A percentile compares a stretch with the other conserved stretches of the same genome.
These are phyloP conservation scores for Raddia guianensis DNA, from an alignment of 176 grass and related monocot genomes.

Conservation along the genomic window DNA sequence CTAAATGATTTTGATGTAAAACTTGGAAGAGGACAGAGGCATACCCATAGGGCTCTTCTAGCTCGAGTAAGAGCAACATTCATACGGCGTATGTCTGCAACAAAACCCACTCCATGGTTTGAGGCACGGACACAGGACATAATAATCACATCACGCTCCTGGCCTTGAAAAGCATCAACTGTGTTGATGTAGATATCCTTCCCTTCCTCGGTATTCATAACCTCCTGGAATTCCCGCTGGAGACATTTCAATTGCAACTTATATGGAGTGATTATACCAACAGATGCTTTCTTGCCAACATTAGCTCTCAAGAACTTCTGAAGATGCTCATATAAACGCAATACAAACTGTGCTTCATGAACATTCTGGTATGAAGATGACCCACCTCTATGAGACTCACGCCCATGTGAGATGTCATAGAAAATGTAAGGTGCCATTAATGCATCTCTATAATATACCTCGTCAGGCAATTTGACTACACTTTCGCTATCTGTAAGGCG, in stretches of 20 bases:
- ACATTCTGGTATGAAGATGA: slow-evolving; percentile 93
- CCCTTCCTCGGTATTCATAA: slow-evolving; percentile 85
- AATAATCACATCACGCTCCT: slow-evolving; percentile 98
- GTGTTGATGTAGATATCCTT: slow-evolving; percentile 99
- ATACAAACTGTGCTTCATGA: slow-evolving; percentile 89
- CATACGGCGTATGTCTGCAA: slow-evolving; percentile 98
- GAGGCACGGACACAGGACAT: slow-evolving; percentile 99
- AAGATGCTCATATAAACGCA: slow-evolving; percentile 81
- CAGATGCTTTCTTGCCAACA: slow-evolving; percentile 84
- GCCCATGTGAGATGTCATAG: slow-evolving; percentile 88
- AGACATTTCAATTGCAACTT: slow-evolving; percentile 98
- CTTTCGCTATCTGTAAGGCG: slow-evolving; percentile 91
- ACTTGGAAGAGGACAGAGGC: background rate
- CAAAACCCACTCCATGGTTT: slow-evolving; percentile 95
- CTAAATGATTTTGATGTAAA: slow-evolving; percentile 1
- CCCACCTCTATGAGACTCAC: slow-evolving; percentile 92
- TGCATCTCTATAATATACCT: slow-evolving; percentile 75
- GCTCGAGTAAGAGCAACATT: slow-evolving; percentile 99
- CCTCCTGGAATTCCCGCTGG: slow-evolving; percentile 85
- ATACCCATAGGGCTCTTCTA: slow-evolving; percentile 91
- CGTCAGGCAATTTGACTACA: slow-evolving; percentile 72
- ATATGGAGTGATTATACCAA: slow-evolving; percentile 99
- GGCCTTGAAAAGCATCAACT: slow-evolving; percentile 98
- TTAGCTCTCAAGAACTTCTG: slow-evolving; percentile 82
- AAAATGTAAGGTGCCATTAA: slow-evolving; percentile 90